Conservation (phyloP, 176 grass and related monocot genomes). For the Triticum timopheevii region DNA sequence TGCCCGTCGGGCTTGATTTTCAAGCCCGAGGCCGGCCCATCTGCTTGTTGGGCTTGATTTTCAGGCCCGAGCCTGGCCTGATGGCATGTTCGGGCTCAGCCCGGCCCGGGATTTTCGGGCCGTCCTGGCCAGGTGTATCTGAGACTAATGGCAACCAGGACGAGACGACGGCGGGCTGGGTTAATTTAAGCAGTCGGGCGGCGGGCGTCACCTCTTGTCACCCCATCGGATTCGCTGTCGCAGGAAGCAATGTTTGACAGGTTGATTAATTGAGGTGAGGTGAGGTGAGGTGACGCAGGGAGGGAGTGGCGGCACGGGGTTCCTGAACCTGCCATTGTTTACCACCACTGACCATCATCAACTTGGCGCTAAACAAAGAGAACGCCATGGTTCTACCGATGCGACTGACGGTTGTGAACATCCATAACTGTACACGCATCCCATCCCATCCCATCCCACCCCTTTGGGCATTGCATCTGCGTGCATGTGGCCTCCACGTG, state of each 20-base stretch:
- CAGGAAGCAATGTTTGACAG: background rate
- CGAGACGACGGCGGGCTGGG: background rate
- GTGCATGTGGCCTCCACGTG: conserved; percentile 39
- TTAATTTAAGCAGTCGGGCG: background rate
- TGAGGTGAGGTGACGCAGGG: conserved; percentile 27
- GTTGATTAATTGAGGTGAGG: background rate
- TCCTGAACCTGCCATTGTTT: conserved; percentile 2
- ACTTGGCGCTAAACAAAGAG: background rate
- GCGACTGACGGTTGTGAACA: conserved; percentile 10
- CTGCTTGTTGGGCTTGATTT: too few relatives aligned
- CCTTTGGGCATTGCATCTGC: background rate
- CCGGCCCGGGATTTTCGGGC: too few relatives aligned
- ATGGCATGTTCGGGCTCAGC: too few relatives aligned
- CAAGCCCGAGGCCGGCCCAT: too few relatives aligned
- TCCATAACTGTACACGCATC: background rate
- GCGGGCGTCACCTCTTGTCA: background rate
- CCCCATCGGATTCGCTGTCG: conserved; percentile 20
- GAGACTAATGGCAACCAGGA: background rate
- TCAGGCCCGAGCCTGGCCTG: too few relatives aligned
- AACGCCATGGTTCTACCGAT: background rate
- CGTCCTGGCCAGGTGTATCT: too few relatives aligned
- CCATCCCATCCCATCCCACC: too few relatives aligned
- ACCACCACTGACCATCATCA: background rate
- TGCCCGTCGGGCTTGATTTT: too few relatives aligned
- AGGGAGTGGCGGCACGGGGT: conserved; percentile 3